Evolutionary conservation across 371 early-diverging fungal species (phyloP), one percentile per base, ranked within the genome.

Genomic region (Funneliformis caledonium): DNA sequence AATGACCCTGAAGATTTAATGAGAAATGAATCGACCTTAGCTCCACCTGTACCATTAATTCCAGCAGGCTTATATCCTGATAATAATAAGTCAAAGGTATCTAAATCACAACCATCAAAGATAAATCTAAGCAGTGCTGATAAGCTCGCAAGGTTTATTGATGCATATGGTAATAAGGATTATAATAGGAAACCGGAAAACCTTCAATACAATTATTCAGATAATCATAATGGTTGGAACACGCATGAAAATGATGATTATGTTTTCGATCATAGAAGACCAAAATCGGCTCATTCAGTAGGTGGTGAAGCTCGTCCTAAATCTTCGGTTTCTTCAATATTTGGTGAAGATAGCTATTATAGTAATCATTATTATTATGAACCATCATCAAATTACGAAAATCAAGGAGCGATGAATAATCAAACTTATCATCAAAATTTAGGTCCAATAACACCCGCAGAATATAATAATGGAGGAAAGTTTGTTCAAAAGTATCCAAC

Each of bases 1-100:
- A 31, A 19, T 31, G 26, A 10, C 9, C 64, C 14, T 0, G 33
- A 64, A 64, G 64, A 31, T 31, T 64, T 64, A 64, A 31, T 64
- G 22, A 33, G 33, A 64, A 22, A 64, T 31, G 64, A 64, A 64
- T 26, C 26, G 14, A 11, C 9, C 14, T 22, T 31, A 26, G 64
- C 64, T 64, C 64, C 64, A 31, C 64, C 64, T 26, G 64, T 64
- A 31, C 64, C 64, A 31, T 64, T 33, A 19, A 64, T 64, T 64
- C 64, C 64, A 31, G 14, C 22, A 11, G 26, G 11, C 26, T 31
- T 64, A 64, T 11, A 31, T 26, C 3, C 64, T 64, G 11, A 8
- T 26, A 64, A 31, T 26, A 64, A 26, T 19, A 64, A 33, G 11
- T 64, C 14, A 8, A n/a, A 26, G 22, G 33, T 56, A 10, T 4